These are phyloP conservation scores for Nitzschia inconspicua DNA, from an alignment of 108 stramenopile genomes.

Conservation along the genomic window DNA sequence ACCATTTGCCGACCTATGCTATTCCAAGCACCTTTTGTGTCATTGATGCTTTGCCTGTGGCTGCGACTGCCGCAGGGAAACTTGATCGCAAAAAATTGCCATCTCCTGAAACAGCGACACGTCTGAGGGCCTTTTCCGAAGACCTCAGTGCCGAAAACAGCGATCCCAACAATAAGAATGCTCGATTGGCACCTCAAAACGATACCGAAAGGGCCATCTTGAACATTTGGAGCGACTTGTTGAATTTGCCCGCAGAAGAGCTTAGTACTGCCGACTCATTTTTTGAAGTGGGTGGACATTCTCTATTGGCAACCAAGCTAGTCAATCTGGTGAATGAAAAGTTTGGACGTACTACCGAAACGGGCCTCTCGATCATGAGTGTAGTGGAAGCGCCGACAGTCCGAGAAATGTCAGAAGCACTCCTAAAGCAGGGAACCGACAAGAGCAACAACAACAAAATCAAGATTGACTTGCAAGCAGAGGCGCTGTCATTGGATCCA, in stretches of 20 bases:
- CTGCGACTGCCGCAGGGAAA: constrained; percentile 56
- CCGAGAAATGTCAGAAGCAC: not conserved
- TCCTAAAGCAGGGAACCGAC: constrained; percentile 3
- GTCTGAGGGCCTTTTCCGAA: constrained; percentile 29
- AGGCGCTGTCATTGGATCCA: constrained; percentile 18
- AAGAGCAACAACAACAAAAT: not conserved
- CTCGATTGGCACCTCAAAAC: constrained; percentile 18
- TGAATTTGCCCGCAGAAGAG: constrained; percentile 20
- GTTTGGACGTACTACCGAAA: constrained; percentile 1
- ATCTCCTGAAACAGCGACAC: constrained; percentile 26
- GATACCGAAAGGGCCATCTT: constrained; percentile 23
- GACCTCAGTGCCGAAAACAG: not conserved
- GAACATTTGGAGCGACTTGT: constrained; percentile 14
- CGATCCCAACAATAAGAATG: not conserved
- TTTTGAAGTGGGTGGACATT: constrained; percentile 76
- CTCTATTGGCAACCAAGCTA: constrained; percentile 60
- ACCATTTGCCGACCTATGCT: constrained; percentile 59
- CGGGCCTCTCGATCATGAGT: constrained; percentile 17
- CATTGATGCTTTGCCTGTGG: constrained; percentile 69
- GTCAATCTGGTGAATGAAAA: constrained; percentile 28
- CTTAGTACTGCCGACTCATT: constrained; percentile 34
- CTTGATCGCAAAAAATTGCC: constrained; percentile 58
- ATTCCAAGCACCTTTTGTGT: constrained; percentile 55
- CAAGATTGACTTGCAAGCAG: constrained; percentile 31
- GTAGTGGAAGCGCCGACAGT: constrained; percentile 24